Percentiles rank a stretch among this genome's conserved stretches.
These are phyloP conservation scores for Botrytis squamosa DNA, from an alignment of 2,329 filamentous ascomycete species.

Conservation along the genomic window DNA sequence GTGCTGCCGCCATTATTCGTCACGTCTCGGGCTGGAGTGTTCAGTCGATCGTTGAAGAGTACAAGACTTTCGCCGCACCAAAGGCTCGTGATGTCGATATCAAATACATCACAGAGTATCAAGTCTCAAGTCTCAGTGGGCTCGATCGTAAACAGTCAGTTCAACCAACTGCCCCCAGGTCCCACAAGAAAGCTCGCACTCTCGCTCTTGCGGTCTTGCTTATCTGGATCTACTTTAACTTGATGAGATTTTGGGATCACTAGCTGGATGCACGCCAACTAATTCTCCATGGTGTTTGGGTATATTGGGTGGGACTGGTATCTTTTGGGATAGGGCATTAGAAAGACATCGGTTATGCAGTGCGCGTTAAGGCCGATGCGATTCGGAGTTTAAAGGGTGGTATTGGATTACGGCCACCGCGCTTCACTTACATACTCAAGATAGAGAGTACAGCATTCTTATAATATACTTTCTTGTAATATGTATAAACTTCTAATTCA, in stretches of 20 bases:
- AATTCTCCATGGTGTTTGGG: slow-evolving; percentile 10
- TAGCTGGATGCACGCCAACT: slow-evolving; percentile 3
- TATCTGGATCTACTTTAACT: slow-evolving; percentile 24
- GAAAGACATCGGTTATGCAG: slow-evolving; percentile 34
- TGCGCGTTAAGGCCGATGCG: slow-evolving; percentile 30
- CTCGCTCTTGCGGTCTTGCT: slow-evolving; percentile 24
- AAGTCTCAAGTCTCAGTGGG: slow-evolving; percentile 43
- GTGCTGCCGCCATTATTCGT: slow-evolving; percentile 77
- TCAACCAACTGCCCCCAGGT: background rate
- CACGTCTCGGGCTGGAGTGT: slow-evolving; percentile 69
- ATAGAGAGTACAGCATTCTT: slow-evolving; percentile 9
- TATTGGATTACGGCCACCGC: slow-evolving; percentile 20
- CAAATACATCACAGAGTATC: slow-evolving; percentile 55
- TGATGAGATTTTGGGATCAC: slow-evolving; percentile 8
- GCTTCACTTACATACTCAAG: background rate
- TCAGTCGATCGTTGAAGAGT: slow-evolving; percentile 67
- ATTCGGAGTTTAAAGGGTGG: slow-evolving; percentile 23
- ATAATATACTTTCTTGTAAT: slow-evolving; percentile 13
- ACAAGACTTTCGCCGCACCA: slow-evolving; percentile 61
- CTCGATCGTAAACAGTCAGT: slow-evolving; percentile 35
- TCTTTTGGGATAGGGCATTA: slow-evolving; percentile 15
- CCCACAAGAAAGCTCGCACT: slow-evolving; percentile 23
- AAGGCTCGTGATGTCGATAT: slow-evolving; percentile 61
- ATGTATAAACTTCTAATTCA: slow-evolving; percentile 6
- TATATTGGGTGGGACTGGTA: slow-evolving; percentile 5